Conservation (phyloP, 2,329 filamentous ascomycete genomes). For the Trichoderma sp. region DNA sequence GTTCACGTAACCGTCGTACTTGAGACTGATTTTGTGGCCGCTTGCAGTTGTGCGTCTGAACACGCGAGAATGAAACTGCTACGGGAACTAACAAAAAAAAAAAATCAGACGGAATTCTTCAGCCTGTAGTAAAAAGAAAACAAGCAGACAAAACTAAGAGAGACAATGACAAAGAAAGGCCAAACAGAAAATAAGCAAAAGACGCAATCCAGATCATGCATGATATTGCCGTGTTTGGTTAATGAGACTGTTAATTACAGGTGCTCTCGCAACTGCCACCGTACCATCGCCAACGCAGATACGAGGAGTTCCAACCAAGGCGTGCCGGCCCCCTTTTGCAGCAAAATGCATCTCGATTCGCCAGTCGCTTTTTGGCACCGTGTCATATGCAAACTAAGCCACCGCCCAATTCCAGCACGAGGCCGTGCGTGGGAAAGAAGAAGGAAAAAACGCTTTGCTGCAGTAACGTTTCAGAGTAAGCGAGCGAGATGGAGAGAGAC, state of each 20-base stretch:
- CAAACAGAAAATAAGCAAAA: background rate
- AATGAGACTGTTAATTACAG: constrained; percentile 1
- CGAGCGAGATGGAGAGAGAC: background rate
- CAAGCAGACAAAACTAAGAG: background rate
- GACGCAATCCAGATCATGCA: background rate
- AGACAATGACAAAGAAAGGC: background rate
- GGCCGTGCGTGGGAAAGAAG: background rate
- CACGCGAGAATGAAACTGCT: background rate
- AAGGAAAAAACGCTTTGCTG: background rate
- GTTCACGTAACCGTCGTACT: constrained; percentile 8
- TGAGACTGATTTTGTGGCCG: background rate
- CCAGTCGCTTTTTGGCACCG: background rate
- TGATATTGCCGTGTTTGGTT: constrained; percentile 3
- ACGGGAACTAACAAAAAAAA: background rate
- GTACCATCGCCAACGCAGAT: constrained; percentile 1
- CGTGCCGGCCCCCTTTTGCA: constrained; percentile 7
- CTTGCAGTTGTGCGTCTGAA: constrained; percentile 10
- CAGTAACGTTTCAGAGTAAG: background rate
- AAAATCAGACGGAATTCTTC: background rate
- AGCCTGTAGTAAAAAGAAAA: background rate
- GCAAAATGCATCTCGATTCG: constrained; percentile 11
- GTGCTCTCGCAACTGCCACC: background rate
- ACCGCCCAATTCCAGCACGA: background rate
- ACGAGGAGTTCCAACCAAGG: background rate
- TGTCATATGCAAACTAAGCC: constrained; percentile 13